A percentile compares a stretch with the other conserved stretches of the same genome.
Evolutionary conservation across 805 yeast genomes (phyloP).

Genomic region (Saccharomycodes ludwigii): DNA sequence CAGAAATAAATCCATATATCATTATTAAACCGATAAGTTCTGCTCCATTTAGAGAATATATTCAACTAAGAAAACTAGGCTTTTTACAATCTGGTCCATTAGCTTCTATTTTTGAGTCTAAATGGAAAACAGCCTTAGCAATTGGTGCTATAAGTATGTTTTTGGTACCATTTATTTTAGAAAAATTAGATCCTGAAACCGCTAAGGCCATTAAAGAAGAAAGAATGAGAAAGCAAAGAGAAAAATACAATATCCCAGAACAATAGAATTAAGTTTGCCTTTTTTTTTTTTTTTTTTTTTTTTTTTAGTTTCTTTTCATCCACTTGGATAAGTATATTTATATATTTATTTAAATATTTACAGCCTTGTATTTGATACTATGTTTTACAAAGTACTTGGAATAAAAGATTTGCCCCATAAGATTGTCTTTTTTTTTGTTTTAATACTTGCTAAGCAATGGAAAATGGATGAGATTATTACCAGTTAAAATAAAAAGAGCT

Average conservation of each 20-base stretch:
- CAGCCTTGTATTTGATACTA: not conserved
- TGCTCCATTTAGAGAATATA: constrained; percentile 23
- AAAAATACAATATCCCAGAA: constrained; percentile 9
- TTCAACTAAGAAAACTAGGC: constrained; percentile 22
- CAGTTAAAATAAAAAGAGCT: too few species aligned
- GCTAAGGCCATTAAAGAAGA: constrained; percentile 24
- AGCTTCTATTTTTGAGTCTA: constrained; percentile 25
- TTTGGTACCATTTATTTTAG: constrained; percentile 27
- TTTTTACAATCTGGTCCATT: constrained; percentile 26
- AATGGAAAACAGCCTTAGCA: constrained; percentile 24
- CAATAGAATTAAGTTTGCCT: too few species aligned
- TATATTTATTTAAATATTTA: too few species aligned
- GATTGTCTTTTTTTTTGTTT: too few species aligned
- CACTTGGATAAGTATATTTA: too few species aligned
- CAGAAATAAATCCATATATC: constrained; percentile 15
- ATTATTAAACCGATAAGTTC: constrained; percentile 15
- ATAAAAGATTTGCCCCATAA: too few species aligned
- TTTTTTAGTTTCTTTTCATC: too few species aligned
- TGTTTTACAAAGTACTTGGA: not conserved
- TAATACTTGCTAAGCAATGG: too few species aligned
- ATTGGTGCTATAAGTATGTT: constrained; percentile 16
- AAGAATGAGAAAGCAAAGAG: constrained; percentile 15
- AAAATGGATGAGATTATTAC: too few species aligned
- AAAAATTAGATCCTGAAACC: constrained; percentile 30
- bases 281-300: too few species aligned